Evolutionary conservation across 1,139 yeast species (phyloP), one percentile per base, ranked within the genome.

Genomic region (Geotrichum citri-aurantii): DNA sequence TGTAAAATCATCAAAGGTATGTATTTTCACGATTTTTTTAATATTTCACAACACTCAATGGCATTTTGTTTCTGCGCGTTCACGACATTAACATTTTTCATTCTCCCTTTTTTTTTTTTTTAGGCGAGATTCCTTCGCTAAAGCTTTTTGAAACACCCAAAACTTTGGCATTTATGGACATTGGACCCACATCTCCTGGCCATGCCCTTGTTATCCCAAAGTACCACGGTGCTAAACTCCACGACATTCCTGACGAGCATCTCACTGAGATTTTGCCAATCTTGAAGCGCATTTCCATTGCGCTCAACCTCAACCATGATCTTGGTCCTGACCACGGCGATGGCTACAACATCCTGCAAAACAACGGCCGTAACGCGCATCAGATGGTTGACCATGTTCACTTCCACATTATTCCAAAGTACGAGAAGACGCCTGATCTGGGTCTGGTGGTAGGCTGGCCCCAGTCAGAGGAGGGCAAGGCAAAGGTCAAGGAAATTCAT

Each of bases 311-410:
- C 66, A 80, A 84, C 71, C 87, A 83, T 63, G 50, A 52, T 19
- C 44, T n/a, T 8, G 75, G 68, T 26, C 78, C 77, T 10, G 86
- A 86, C 5, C 87, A 85, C 8, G 91, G 93, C 47, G 79, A 77
- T 53, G 97, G 97, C 48, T 92, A 92, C 80, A 92, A 92, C 71
- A 73, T 92, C 31, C 79, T 92, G 65, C 98, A 92, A 74, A 93
- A 93, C 78, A 92, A 93, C 67, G 98, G 97, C 47, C 75, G 88
- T 67, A 85, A 91, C 69, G 98, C 98, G 24, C 97, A 92, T 71
- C 98, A 93, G 75, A 84, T 80, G 61, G 97, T 93, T 62, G 96
- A 88, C 68, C 99, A 93, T 72, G 97, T 92, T 60, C 99, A 92
- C 73, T 88, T 93, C 80, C 99, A 93, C 71, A 82, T 93, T 73